These are phyloP conservation scores for Eimeria necatrix DNA, from an alignment of 169 alveolate species.

Conservation along the genomic window DNA sequence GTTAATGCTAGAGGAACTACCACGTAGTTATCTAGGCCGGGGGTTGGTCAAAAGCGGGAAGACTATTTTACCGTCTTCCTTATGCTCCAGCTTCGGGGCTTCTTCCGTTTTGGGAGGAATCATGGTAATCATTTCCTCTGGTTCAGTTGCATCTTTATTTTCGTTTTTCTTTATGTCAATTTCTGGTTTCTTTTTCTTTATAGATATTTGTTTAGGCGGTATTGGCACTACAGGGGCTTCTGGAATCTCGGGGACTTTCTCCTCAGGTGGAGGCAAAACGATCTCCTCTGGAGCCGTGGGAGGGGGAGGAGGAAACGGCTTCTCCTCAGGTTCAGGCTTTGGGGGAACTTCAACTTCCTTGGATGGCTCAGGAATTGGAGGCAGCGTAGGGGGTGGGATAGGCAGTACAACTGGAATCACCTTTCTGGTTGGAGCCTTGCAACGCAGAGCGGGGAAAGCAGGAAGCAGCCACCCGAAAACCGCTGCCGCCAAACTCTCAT, in stretches of 20 bases:
- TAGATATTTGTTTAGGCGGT: neutral
- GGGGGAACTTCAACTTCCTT: neutral
- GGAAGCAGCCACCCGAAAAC: constrained; percentile 64
- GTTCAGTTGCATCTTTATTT: constrained; percentile 21
- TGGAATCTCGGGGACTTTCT: neutral
- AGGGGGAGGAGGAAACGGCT: constrained; percentile 50
- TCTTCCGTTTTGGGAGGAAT: constrained; percentile 44
- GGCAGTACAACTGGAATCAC: constrained; percentile 54
- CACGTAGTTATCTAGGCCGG: no score
- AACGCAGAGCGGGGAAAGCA: constrained; percentile 12
- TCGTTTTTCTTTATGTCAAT: constrained; percentile 35
- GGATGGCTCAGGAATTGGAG: constrained; percentile 33
- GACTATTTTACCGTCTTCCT: constrained; percentile 1
- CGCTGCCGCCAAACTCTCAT: constrained; percentile 55
- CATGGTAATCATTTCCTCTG: constrained; percentile 6
- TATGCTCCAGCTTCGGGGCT: neutral
- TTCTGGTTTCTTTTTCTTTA: neutral
- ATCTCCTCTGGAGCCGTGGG: neutral
- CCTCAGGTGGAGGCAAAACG: neutral
- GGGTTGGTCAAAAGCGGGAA: no score
- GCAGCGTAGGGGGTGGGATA: constrained; percentile 33
- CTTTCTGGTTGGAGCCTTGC: constrained; percentile 12
- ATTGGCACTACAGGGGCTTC: neutral
- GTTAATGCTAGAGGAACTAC: no score
- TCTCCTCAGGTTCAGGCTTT: constrained; percentile 31